Evolutionary conservation across 805 yeast species (phyloP), one percentile per base, ranked within the genome.

Genomic region (Ogataea corticis): DNA sequence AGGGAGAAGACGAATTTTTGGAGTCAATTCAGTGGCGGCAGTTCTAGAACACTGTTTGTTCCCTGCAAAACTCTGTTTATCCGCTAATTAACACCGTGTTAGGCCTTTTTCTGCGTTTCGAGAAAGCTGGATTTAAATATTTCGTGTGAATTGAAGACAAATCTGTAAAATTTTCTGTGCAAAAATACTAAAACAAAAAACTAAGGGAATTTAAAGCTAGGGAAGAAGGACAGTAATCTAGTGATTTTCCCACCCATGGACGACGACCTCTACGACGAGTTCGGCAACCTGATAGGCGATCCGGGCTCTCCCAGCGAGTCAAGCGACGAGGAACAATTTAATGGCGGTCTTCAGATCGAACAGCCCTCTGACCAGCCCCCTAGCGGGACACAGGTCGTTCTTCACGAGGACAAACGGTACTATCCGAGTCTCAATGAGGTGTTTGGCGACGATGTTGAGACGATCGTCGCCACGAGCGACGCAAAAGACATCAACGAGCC

Each of bases 201-300:
- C 33, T 7, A 15, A 11, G 37, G 15, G 16, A 10, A 12, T 7
- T 11, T 11, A 35, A 21, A 32, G 6, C 7, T 4, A 17, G 16
- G 34, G 34, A 13, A 28, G 17, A 21, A 21, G 9, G 9, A 21
- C 5, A 21, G 9, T 21, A 7, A 14, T 16, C 21, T 15, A 30
- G 3, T 28, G 13, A n/a, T n/a, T n/a, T n/a, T 25, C 3, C 16
- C 15, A 15, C 23, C 15, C 30, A 79, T 77, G 80, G 86, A 79
- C 56, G 85, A 81, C 17, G 86, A 81, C 49, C 59, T 81, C 21
- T 88, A 84, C 65, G 97, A 89, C 65, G 96, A 89, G 75, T 85
- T 85, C 62, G 92, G 92, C 36, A 85, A 85, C 59, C 71, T 75
- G 30, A 71, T 85, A 16, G 85, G 83, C 12, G 82, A 70, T 35